Conservation (phyloP, 805 yeast species). For the Myxozyma monticola region DNA sequence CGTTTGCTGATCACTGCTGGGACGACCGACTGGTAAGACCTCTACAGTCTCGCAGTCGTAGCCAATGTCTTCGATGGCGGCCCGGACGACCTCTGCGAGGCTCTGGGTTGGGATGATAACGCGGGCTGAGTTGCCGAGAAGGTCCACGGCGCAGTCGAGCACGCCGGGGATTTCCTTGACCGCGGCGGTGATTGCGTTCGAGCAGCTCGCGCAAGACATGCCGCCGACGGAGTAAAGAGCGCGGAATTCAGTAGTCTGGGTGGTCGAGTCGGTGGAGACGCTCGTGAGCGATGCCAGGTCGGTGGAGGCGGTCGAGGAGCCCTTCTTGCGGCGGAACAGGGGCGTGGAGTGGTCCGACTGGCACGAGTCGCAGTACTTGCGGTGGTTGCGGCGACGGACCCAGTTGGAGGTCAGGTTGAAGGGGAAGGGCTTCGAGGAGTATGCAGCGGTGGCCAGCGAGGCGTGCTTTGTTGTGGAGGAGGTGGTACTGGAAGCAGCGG, state of each 20-base stretch:
- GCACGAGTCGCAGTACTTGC: slow-evolving; percentile 27
- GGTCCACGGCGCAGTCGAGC: slow-evolving; percentile 50
- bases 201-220: slow-evolving; percentile 69
- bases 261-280: slow-evolving; percentile 14
- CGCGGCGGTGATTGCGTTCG: slow-evolving; percentile 50
- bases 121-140: slow-evolving; percentile 54
- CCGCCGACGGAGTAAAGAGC: slow-evolving; percentile 62
- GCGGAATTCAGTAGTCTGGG: slow-evolving; percentile 41
- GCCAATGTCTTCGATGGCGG: slow-evolving; percentile 49
- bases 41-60: slow-evolving; percentile 56
- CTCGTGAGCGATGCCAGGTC: slow-evolving; percentile 1
- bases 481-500: no score
- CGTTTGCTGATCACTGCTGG: slow-evolving; percentile 40
- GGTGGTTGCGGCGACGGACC: slow-evolving; percentile 25
- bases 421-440: slow-evolving; percentile 26
- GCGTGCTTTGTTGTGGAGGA: not conserved
- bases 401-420: slow-evolving; percentile 20
- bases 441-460: slow-evolving; percentile 8
- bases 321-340: not conserved
- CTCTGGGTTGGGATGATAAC: slow-evolving; percentile 54
- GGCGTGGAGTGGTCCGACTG: slow-evolving; percentile 19
- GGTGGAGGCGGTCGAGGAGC: not conserved
- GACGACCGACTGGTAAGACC: slow-evolving; percentile 55
- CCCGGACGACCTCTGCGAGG: slow-evolving; percentile 51
- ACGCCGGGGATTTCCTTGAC: slow-evolving; percentile 39